Evolutionary conservation across 2,329 filamentous ascomycete genomes (phyloP).

Genomic region (Talaromyces sp.): DNA sequence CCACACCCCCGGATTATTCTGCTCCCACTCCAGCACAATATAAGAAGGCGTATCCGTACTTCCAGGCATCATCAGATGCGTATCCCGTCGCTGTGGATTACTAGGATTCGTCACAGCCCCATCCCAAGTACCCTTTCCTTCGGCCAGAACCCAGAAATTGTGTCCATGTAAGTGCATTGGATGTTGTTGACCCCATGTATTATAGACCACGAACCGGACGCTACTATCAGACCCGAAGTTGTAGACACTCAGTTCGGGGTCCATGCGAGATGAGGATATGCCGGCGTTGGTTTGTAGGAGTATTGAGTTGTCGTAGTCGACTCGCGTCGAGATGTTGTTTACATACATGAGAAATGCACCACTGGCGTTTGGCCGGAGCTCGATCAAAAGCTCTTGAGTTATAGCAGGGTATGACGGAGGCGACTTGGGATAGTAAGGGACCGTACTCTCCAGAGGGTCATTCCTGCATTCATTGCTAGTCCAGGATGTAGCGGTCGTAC

Average conservation of each 20-base stretch:
- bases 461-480: neutral
- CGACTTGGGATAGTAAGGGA: too few species aligned
- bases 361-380: too few species aligned
- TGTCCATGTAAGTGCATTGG: conserved; percentile 26
- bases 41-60: neutral
- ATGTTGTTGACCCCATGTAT: too few species aligned
- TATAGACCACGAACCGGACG: conserved; percentile 67
- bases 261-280: too few species aligned
- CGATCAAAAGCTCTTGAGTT: too few species aligned
- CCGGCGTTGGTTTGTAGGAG: too few species aligned
- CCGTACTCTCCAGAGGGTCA: neutral
- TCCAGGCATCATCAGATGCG: neutral
- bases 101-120: conserved; percentile 20
- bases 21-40: neutral
- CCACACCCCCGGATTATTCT: neutral
- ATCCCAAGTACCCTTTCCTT: conserved; percentile 28
- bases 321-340: too few species aligned
- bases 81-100: neutral
- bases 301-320: too few species aligned
- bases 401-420: too few species aligned
- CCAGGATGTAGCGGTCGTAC: neutral
- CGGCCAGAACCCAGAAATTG: neutral
- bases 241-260: too few species aligned
- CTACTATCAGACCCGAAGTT: too few species aligned
- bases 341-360: too few species aligned